Evolutionary conservation across 2,329 filamentous ascomycete species (phyloP), one percentile per base, ranked within the genome.

Genomic region (Dichotomopilus funicola): DNA sequence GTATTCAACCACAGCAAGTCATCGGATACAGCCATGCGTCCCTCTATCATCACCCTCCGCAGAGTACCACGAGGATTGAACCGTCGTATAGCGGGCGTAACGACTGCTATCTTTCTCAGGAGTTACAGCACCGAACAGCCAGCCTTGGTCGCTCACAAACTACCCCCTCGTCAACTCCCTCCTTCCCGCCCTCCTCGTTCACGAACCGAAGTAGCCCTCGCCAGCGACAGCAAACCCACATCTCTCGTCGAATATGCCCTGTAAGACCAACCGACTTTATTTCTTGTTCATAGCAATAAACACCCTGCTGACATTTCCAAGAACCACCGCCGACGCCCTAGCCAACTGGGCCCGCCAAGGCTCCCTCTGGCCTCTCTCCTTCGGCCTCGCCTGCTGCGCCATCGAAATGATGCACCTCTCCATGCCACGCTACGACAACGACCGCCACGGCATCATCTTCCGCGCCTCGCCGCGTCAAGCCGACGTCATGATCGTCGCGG

Each of bases 321-420:
- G 58, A 4, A 89, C 88, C 53, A 87, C 87, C 5, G 79, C 91
- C 67, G 89, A 95, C 70, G 79, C 86, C 67, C 79, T 94, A 60
- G 76, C 87, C 72, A 92, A 91, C 76, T 95, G 89, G 89, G 86
- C 83, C 40, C 85, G 89, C 50, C 88, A 94, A 73, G 83, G 85
- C 54, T 95, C 89, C 12, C 78, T 94, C 51, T 95, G 89, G 89
- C 89, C 89, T 63, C 86, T 95, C 80, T 91, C 87, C 49, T 95
- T 95, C 70, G 89, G 86, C 51, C 86, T 94, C 49, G 89, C 89
- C 67, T 95, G 89, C 80, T 95, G 89, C 72, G 89, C 87, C 72
- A 75, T 95, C 68, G 89, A 95, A 71, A 95, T 95, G 89, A 95
- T 95, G 89, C 88, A 91, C 71, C 78, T 90, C 19, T 94, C 89